phyloP scores from a whole-genome alignment of 495 filamentous ascomycete species.

The Cryomyces minteri region DNA sequence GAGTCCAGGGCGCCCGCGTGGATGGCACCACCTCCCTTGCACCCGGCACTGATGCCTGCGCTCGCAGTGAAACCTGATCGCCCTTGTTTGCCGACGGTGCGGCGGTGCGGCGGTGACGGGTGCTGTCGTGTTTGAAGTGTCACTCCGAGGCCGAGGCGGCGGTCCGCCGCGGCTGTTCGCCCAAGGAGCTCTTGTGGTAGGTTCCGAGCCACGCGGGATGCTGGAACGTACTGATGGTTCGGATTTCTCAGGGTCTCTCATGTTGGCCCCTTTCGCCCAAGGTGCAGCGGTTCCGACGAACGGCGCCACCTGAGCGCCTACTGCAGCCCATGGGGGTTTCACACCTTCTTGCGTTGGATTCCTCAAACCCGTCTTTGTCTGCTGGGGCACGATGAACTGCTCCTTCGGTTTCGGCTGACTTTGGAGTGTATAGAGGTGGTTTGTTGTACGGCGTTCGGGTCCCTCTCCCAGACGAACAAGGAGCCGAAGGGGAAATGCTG shows the following conservation, averaged over 20 bases:
- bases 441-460: slow-evolving; percentile 37
- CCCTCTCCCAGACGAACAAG: slow-evolving; percentile 64
- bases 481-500: slow-evolving; percentile 61
- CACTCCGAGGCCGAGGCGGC: background rate
- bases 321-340: slow-evolving; percentile 15
- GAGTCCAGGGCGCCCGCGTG: background rate
- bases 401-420: slow-evolving; percentile 29
- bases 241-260: no score
- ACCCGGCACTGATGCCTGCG: background rate
- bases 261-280: no score
- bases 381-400: slow-evolving; percentile 1
- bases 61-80: no score
- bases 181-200: background rate
- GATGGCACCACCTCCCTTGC: background rate
- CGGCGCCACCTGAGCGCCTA: background rate
- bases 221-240: no score
- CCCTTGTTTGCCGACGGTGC: no score
- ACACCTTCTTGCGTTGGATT: slow-evolving; percentile 16
- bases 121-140: background rate
- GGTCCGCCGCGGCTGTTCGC: background rate
- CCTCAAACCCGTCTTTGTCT: slow-evolving; percentile 7
- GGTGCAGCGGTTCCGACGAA: slow-evolving; percentile 22
- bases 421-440: slow-evolving; percentile 33
- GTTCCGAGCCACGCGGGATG: no score
- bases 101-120: no score